A percentile compares a stretch with the other conserved stretches of the same genome.
phyloP scores from a whole-genome alignment of 257 asterid species.

The Pogostemon cablin region DNA sequence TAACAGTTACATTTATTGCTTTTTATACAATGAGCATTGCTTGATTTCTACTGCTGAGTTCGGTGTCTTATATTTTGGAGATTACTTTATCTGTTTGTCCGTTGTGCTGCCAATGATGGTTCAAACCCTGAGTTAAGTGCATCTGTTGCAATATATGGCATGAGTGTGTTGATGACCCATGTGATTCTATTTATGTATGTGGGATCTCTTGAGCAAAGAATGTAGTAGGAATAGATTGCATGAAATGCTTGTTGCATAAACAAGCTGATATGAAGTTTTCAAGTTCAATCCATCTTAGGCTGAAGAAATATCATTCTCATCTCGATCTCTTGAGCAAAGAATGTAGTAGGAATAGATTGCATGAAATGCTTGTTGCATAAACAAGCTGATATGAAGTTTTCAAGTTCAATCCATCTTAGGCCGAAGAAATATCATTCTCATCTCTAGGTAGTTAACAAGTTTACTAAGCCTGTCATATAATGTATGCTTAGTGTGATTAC shows the following conservation, averaged over 20 bases:
- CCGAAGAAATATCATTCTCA: neutral
- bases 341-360: neutral
- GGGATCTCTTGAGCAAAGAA: neutral
- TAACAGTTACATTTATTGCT: neutral
- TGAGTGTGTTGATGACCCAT: neutral
- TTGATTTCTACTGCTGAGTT: neutral
- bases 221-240: neutral
- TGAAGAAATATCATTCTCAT: no score
- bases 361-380: neutral
- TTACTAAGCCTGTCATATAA: slow-evolving; percentile 3
- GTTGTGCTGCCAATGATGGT: neutral
- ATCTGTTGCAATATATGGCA: neutral
- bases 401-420: slow-evolving; percentile 1
- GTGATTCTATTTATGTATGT: neutral
- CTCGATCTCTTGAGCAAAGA: neutral
- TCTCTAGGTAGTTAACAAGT: neutral
- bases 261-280: neutral
- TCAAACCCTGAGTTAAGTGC: slow-evolving; percentile 1
- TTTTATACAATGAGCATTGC: slow-evolving; percentile 1
- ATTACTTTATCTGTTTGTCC: neutral
- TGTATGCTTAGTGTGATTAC: slow-evolving; percentile 10
- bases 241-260: neutral
- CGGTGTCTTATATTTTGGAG: neutral
- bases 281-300: neutral
- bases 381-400: neutral